A percentile compares a stretch with the other conserved stretches of the same genome.
Evolutionary conservation across 129 eudicot genomes (phyloP).

Genomic region (Escallonia herrerae): DNA sequence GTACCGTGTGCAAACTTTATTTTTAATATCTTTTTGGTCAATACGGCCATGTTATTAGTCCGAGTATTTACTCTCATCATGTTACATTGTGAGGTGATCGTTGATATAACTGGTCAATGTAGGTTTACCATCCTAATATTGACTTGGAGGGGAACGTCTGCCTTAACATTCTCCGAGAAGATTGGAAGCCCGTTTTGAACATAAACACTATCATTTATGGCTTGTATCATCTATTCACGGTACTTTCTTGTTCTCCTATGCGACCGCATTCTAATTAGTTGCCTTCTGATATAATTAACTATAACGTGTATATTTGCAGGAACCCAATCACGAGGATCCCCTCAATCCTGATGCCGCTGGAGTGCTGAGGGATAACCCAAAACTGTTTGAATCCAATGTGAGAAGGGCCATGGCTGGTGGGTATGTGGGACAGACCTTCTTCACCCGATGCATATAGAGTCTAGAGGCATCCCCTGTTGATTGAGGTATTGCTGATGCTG

Average conservation of each 20-base stretch:
- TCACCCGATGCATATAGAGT: conserved; percentile 49
- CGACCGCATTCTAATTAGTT: neutral
- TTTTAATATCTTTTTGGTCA: no score
- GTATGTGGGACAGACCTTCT: conserved; percentile 60
- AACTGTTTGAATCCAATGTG: conserved; percentile 69
- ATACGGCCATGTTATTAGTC: no score
- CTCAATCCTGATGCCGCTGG: conserved; percentile 82
- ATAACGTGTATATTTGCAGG: conserved; percentile 23
- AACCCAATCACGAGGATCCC: conserved; percentile 85
- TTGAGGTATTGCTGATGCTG: conserved; percentile 14
- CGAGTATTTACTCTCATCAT: no score
- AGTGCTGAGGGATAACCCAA: conserved; percentile 75
- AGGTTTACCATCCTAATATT: conserved; percentile 85
- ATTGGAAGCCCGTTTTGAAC: conserved; percentile 96
- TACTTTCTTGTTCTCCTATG: conserved; percentile 14
- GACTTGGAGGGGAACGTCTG: conserved; percentile 94
- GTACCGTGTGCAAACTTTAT: conserved; percentile 12
- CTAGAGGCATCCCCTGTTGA: conserved; percentile 10
- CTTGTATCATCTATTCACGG: conserved; percentile 89
- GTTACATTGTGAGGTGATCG: neutral
- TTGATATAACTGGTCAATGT: conserved; percentile 6
- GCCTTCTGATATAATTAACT: neutral
- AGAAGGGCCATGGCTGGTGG: conserved; percentile 86
- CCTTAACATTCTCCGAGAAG: conserved; percentile 96
- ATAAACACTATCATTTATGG: conserved; percentile 90